Base-by-base conservation (phyloP, 2,329 filamentous ascomycete species). In the Chaetomium olivaceum region DNA sequence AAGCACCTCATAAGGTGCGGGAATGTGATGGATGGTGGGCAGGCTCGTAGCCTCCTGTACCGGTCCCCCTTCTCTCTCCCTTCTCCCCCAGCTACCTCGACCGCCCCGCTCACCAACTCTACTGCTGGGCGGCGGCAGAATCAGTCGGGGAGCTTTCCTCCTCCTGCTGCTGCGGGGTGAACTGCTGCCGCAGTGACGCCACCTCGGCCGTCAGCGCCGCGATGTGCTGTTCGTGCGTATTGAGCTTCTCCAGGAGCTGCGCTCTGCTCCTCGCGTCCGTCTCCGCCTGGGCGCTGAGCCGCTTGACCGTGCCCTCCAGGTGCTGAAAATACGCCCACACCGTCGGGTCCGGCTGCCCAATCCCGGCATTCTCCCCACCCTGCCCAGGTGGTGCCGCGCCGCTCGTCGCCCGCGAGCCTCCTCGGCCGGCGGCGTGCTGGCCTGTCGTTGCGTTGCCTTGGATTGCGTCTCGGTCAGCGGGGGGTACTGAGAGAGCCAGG, bases 301-400 rank as follows among this genome's bases (percentile, higher is more conserved):
- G 57, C 58, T 68, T 74, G 33, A 82, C 71, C 57, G 78, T 80
- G 14, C 87, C 84, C 73, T 94, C 91, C 58, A 94, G 80, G 21
- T 82, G 83, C 64, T 91, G 87, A 39, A 93, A 85, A 72, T 92
- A 92, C 4, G 83, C 79, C 89, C 89, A 92, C 9, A 93, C 80
- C 51, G 87, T 88, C 68, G 87, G 82, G 59, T 87, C 85, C 21
- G 80, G 80, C 21, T 83, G 79, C 61, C 86, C 80, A 75, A 92
- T 89, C 67, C 92, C 86, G 69, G 91, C 86, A 69, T 86, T 86
- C 72, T 86, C 88, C 66, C 52, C 89, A 46, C 57, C 69, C 29
- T 68, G 64, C 8, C 58, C 50, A 21, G 64, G 21, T 14, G 61
- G 21, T 8, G 62, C 57, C 16, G 61, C 64, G n/a, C 69, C 71